A percentile compares a stretch with the other conserved stretches of the same genome.
Evolutionary conservation across 2,329 filamentous ascomycete genomes (phyloP).

Genomic region (Nemania abortiva): DNA sequence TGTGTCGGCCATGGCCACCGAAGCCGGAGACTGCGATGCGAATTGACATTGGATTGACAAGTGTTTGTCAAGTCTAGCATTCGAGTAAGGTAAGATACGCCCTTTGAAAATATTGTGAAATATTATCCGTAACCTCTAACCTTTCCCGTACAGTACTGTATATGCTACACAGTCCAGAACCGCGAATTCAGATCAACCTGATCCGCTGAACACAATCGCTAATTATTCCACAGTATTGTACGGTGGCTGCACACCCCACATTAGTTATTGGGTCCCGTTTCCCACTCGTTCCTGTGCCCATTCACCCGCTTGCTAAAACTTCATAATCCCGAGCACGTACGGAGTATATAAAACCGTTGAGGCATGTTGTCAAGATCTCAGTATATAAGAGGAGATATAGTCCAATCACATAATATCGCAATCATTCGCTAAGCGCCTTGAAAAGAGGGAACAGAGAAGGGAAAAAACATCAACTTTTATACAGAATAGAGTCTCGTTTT

Average conservation of each 20-base stretch:
- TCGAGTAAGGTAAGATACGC: conserved; percentile 3
- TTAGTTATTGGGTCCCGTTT: neutral
- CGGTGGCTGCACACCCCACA: neutral
- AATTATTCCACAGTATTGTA: neutral
- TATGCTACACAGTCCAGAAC: neutral
- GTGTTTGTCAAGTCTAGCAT: conserved; percentile 19
- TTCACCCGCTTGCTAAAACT: neutral
- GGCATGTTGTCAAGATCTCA: neutral
- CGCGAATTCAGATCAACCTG: neutral
- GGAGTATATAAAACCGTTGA: neutral
- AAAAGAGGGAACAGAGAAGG: neutral
- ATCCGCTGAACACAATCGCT: neutral
- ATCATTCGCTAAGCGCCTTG: neutral
- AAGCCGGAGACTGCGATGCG: neutral
- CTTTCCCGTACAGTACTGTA: neutral
- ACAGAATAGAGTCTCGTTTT: neutral
- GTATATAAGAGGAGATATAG: neutral
- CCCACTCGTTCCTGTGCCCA: neutral
- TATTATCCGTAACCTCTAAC: neutral
- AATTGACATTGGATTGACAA: conserved; percentile 3
- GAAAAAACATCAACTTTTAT: neutral
- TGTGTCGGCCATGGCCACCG: neutral
- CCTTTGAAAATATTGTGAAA: conserved; percentile 5
- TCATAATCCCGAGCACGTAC: neutral
- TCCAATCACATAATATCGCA: neutral